A percentile compares a stretch with the other conserved stretches of the same genome.
Conservation (phyloP, 331 rosid species). For the Quercus lobata region DNA sequence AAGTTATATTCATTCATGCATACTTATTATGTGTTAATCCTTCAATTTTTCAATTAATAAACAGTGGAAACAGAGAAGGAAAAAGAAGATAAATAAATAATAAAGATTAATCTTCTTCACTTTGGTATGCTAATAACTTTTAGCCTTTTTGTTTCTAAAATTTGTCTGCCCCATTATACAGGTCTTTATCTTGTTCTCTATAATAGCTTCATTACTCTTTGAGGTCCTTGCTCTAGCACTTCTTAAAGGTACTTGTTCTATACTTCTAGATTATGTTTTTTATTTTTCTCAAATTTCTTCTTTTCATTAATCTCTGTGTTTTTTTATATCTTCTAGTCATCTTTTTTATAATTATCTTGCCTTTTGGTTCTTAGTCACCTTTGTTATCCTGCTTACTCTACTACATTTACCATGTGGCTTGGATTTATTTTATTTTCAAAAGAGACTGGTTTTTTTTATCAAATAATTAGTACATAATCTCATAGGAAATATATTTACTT, state of each 20-base stretch:
- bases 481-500: no score
- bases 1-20: not conserved
- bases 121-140: not conserved
- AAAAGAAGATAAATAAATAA: not conserved
- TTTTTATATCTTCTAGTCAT: slow-evolving; percentile 9
- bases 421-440: not conserved
- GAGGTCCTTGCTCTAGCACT: slow-evolving; percentile 63
- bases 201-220: slow-evolving; percentile 53
- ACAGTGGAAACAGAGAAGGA: not conserved
- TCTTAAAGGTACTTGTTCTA: slow-evolving; percentile 63
- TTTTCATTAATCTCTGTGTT: slow-evolving; percentile 5
- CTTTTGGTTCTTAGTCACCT: not conserved
- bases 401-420: not conserved
- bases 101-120: not conserved
- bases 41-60: not conserved
- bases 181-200: slow-evolving; percentile 81
- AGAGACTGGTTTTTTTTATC: not conserved
- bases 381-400: not conserved
- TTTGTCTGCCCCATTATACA: slow-evolving; percentile 33
- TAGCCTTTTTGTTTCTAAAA: not conserved
- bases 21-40: not conserved
- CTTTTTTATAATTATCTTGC: slow-evolving; percentile 12
- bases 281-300: no score
- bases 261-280: not conserved
- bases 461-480: no score